A percentile compares a stretch with the other conserved stretches of the same genome.
These are phyloP conservation scores for Acanthamoeba rhysodes DNA, from an alignment of 208 protist genomes.

Conservation along the genomic window DNA sequence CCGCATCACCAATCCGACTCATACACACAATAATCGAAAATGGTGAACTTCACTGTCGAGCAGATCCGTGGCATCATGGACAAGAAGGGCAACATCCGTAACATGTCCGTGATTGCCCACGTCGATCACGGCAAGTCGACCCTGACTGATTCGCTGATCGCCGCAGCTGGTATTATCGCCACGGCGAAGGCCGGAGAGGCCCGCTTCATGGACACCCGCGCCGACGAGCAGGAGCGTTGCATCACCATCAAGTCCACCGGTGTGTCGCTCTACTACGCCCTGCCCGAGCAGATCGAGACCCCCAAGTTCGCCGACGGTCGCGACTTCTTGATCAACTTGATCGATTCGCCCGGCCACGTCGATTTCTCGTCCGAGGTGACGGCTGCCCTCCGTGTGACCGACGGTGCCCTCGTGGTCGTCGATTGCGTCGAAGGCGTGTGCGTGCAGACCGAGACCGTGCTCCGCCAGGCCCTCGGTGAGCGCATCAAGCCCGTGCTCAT, in stretches of 20 bases:
- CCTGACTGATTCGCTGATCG: constrained; percentile 98
- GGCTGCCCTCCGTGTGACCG: constrained; percentile 99
- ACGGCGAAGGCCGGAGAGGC: constrained; percentile 93
- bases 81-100: constrained; percentile 94
- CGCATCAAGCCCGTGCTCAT: constrained; percentile 99
- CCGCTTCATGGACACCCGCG: constrained; percentile 96
- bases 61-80: constrained; percentile 96
- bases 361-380: constrained; percentile 99
- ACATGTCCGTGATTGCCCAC: constrained; percentile 95
- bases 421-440: constrained; percentile 99
- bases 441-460: constrained; percentile 99
- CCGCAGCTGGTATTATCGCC: constrained; percentile 97
- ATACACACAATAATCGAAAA: constrained; percentile 37
- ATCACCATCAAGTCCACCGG: constrained; percentile 99
- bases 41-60: constrained; percentile 94
- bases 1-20: not conserved
- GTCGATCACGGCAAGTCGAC: constrained; percentile 97
- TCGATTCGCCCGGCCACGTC: constrained; percentile 99
- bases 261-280: constrained; percentile 98
- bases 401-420: constrained; percentile 99
- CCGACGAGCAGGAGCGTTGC: constrained; percentile 98
- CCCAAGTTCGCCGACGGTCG: constrained; percentile 76
- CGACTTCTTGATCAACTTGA: constrained; percentile 99
- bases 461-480: constrained; percentile 98
- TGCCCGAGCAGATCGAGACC: constrained; percentile 88